These are phyloP conservation scores for Pleomassaria siparia DNA, from an alignment of 2,329 filamentous ascomycete genomes.

Conservation along the genomic window DNA sequence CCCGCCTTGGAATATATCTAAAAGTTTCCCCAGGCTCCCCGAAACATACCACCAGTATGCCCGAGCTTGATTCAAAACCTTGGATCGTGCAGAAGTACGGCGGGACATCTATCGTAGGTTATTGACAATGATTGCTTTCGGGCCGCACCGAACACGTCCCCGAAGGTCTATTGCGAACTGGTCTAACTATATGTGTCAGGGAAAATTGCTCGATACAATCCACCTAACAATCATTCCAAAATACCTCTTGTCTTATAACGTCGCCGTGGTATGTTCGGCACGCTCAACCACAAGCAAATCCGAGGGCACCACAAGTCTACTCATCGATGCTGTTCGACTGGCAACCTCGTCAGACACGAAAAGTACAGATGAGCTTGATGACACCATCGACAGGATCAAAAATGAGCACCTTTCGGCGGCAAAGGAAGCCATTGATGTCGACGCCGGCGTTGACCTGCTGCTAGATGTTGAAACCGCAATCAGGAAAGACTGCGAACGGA, in stretches of 20 bases:
- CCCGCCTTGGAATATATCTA: too few species aligned
- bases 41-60: neutral
- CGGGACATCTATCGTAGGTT: constrained; percentile 81
- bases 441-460: constrained; percentile 60
- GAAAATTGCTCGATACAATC: constrained; percentile 64
- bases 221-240: constrained; percentile 29
- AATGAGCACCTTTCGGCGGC: constrained; percentile 75
- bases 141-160: too few species aligned
- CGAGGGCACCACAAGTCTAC: constrained; percentile 80
- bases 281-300: constrained; percentile 87
- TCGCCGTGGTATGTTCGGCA: constrained; percentile 90
- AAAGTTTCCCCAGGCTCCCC: neutral
- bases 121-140: neutral
- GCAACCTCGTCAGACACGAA: constrained; percentile 31
- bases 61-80: constrained; percentile 1
- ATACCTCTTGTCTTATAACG: constrained; percentile 63
- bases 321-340: constrained; percentile 8
- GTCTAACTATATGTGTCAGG: neutral
- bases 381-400: constrained; percentile 74
- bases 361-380: constrained; percentile 57
- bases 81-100: constrained; percentile 93
- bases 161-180: too few species aligned
- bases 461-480: constrained; percentile 45
- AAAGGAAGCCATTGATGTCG: constrained; percentile 42
- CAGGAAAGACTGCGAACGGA: constrained; percentile 67